Percentiles rank a stretch among this genome's conserved stretches.
These are phyloP conservation scores for Penicillium silybi DNA, from an alignment of 495 filamentous ascomycete genomes.

Conservation along the genomic window DNA sequence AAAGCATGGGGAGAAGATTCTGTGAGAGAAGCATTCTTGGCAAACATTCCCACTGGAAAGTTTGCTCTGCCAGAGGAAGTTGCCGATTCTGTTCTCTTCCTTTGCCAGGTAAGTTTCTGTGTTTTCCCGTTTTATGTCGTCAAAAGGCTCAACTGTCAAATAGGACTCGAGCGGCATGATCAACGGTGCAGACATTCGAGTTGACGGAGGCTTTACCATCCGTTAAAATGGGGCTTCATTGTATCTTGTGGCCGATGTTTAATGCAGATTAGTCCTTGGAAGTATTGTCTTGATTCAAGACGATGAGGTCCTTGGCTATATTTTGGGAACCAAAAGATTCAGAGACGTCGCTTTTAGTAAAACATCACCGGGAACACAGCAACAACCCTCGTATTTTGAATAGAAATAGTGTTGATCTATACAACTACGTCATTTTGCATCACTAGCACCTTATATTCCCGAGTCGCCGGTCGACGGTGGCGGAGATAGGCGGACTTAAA, in stretches of 20 bases:
- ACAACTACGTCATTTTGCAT: too few relatives aligned
- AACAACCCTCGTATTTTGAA: too few relatives aligned
- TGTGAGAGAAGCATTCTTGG: constrained; percentile 32
- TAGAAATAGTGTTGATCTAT: too few relatives aligned
- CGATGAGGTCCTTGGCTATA: not conserved
- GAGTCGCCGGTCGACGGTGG: too few relatives aligned
- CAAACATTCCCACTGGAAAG: constrained; percentile 35
- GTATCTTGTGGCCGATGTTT: not conserved
- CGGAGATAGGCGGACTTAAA: too few relatives aligned
- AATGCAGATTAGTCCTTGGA: not conserved
- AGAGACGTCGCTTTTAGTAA: not conserved
- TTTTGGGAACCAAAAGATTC: not conserved
- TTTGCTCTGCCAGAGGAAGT: constrained; percentile 44
- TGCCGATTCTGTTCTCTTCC: constrained; percentile 35
- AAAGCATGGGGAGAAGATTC: constrained; percentile 37
- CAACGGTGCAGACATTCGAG: constrained; percentile 41
- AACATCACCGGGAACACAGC: too few relatives aligned
- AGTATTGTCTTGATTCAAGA: not conserved
- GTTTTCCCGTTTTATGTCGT: not conserved
- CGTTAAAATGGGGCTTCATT: constrained; percentile 10
- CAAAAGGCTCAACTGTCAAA: constrained; percentile 4
- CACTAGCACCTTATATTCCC: too few relatives aligned
- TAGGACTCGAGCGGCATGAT: constrained; percentile 45
- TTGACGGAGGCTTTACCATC: constrained; percentile 42
- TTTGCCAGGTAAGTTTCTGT: constrained; percentile 32